These are phyloP conservation scores for Beauveria caledonica DNA, from an alignment of 2,329 filamentous ascomycete genomes.

Conservation along the genomic window DNA sequence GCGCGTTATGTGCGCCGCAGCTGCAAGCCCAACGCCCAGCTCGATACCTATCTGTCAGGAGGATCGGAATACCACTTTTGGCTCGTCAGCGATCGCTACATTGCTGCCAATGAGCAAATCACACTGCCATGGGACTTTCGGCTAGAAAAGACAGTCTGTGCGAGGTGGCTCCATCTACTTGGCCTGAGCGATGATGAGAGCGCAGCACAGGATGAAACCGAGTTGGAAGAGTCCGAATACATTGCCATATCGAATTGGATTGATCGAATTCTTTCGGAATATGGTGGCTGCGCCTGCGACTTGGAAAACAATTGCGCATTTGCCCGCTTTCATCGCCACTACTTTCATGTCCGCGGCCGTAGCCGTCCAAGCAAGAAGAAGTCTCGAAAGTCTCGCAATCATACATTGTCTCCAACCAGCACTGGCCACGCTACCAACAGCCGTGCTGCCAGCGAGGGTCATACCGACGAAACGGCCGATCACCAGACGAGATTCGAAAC, in stretches of 20 bases:
- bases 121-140: conserved; percentile 62
- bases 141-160: conserved; percentile 45
- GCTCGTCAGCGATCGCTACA: conserved; percentile 74
- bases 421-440: conserved; percentile 55
- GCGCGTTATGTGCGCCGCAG: conserved; percentile 88
- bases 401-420: conserved; percentile 53
- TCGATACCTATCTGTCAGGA: conserved; percentile 78
- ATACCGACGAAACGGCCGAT: conserved; percentile 45
- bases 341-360: conserved; percentile 38
- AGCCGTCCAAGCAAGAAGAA: conserved; percentile 40
- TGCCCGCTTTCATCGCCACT: conserved; percentile 52
- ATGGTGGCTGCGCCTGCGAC: conserved; percentile 72
- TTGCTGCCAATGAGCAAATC: conserved; percentile 55
- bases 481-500: conserved; percentile 40
- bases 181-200: conserved; percentile 54
- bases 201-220: conserved; percentile 39
- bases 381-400: conserved; percentile 44
- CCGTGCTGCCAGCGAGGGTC: conserved; percentile 55
- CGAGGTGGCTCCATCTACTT: conserved; percentile 49
- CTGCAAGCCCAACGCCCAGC: conserved; percentile 78
- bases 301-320: conserved; percentile 55
- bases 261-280: conserved; percentile 62
- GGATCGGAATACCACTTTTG: conserved; percentile 83
- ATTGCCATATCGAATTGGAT: conserved; percentile 56
- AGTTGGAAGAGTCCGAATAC: conserved; percentile 53